Percentiles rank a stretch among this genome's conserved stretches.
Conservation (phyloP, 331 rosid genomes). For the Acacia pycnantha region DNA sequence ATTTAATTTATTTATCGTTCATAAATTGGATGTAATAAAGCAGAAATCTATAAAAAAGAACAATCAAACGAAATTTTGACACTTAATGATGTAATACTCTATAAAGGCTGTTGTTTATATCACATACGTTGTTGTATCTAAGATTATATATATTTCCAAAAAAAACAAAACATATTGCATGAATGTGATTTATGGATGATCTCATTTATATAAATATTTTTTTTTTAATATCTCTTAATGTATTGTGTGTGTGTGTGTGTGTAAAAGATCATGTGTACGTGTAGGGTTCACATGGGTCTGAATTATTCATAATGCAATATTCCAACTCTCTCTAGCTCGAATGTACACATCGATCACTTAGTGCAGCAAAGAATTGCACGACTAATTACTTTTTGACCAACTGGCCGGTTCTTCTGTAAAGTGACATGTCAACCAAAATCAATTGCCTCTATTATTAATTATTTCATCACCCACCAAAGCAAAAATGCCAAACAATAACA, state of each 20-base stretch:
- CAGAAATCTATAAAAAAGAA: neutral
- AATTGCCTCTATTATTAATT: neutral
- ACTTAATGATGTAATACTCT: neutral
- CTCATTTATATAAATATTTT: neutral
- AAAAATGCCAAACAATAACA: conserved; percentile 33
- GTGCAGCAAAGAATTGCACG: conserved; percentile 27
- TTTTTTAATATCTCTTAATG: neutral
- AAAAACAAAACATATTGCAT: neutral
- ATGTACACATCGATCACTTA: neutral
- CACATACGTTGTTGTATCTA: neutral
- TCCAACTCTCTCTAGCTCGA: neutral
- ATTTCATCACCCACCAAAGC: conserved; percentile 1
- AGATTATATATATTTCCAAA: neutral
- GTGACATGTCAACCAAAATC: conserved; percentile 29
- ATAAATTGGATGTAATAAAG: neutral
- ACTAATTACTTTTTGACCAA: conserved; percentile 27
- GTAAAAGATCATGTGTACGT: neutral
- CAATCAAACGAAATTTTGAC: neutral
- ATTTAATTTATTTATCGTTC: neutral
- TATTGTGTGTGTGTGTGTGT: neutral
- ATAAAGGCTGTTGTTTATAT: neutral
- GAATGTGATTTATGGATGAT: neutral
- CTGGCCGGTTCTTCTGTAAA: neutral
- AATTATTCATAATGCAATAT: neutral
- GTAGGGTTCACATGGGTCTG: neutral